Evolutionary conservation across 345 rosid species (phyloP), one percentile per base, ranked within the genome.

Genomic region (Populus alba): DNA sequence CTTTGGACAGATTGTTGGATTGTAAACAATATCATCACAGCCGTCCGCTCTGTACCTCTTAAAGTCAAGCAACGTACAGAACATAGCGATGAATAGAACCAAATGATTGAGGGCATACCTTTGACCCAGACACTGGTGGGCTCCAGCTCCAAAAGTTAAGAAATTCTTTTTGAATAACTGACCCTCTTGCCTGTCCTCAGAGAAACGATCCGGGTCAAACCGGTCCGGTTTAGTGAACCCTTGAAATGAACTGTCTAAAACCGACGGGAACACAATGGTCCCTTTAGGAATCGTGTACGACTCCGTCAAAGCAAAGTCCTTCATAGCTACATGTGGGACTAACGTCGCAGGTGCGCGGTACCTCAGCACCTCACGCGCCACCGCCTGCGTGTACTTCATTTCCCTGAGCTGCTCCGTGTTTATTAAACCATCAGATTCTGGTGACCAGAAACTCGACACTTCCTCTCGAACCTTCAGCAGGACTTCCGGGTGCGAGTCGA

Each of bases 61-160:
- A 87, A 92, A 91, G 81, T 95, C 91, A 1, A 89, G 63, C 66
- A 92, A 23, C 37, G 89, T 75, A 5, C 84, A 70, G 78, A 95
- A 93, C 89, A 93, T 86, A 0, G 97, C 94, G 12, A 91, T 87
- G 82, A 93, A 93, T 29, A 95, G 88, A 31, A 89, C 93, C 47
- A 95, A 87, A 41, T 93, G 95, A 77, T 92, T 93, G 63, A 91
- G 8, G 1, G 98, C 98, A 72, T 95, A 93, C 76, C 95, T 85
- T 85, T 95, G 97, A 5, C 98, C 98, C 77, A 93, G 92, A 17
- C 98, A 95, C 77, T 92, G 97, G 87, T 95, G 98, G 65, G 97
- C 59, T 1, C 98, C 98, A 2, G 94, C 90, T 8, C 98, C 98
- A 7, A 95, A 95, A 0, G 94, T 91, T 59, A 95, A 16, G 73